A percentile compares a stretch with the other conserved stretches of the same genome.
Evolutionary conservation across 306 rosid genomes (phyloP).

Genomic region (Gastrolobium bilobum): DNA sequence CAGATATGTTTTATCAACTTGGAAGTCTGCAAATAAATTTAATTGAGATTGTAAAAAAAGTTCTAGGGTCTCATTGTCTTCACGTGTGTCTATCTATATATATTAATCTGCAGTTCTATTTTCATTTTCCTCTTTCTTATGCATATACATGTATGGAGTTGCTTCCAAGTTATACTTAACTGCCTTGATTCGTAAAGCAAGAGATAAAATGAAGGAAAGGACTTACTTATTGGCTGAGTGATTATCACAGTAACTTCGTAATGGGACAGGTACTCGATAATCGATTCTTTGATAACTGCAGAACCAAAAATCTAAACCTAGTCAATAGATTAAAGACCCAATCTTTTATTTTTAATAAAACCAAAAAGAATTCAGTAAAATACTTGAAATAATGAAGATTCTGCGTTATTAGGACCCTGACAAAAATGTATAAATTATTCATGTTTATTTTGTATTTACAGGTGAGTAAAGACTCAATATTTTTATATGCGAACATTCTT

Average conservation of each 20-base stretch:
- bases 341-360: neutral
- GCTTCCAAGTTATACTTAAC: constrained; percentile 32
- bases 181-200: constrained; percentile 28
- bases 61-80: constrained; percentile 26
- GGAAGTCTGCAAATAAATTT: constrained; percentile 15
- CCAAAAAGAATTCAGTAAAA: constrained; percentile 4
- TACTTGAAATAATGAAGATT: neutral
- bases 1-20: constrained; percentile 36
- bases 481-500: neutral
- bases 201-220: constrained; percentile 34
- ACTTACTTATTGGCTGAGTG: constrained; percentile 71
- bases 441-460: neutral
- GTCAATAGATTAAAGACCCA: constrained; percentile 38
- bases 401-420: neutral
- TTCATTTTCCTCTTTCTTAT: constrained; percentile 23
- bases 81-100: neutral
- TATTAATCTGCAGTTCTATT: neutral
- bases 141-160: neutral
- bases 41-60: constrained; percentile 23
- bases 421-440: constrained; percentile 20
- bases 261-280: constrained; percentile 80
- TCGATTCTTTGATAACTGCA: constrained; percentile 87
- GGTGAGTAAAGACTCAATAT: neutral
- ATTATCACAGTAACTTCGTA: constrained; percentile 79
- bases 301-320: constrained; percentile 42